Percentiles rank a stretch among this genome's conserved stretches.
These are phyloP conservation scores for Cucumis melo DNA, from an alignment of 306 rosid species.

Conservation along the genomic window DNA sequence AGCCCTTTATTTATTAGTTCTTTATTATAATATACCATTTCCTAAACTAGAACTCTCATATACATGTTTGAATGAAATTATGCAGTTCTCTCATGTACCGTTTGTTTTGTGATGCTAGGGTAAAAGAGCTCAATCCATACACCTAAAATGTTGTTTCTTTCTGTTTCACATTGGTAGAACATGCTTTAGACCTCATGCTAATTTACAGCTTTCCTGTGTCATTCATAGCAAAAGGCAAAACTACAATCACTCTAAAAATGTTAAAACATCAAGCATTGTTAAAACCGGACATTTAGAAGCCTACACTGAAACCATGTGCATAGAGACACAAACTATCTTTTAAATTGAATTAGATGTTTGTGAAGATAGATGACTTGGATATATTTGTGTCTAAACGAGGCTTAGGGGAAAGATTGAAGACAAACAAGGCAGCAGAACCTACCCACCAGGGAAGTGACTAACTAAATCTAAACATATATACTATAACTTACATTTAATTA, in stretches of 20 bases:
- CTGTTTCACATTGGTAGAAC: neutral
- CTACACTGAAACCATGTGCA: neutral
- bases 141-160: neutral
- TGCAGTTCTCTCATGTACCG: neutral
- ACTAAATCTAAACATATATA: neutral
- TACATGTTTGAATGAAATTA: neutral
- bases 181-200: neutral
- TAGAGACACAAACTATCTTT: neutral
- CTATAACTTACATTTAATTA: neutral
- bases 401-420: neutral
- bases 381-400: neutral
- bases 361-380: neutral
- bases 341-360: neutral
- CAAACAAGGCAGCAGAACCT: neutral
- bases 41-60: neutral
- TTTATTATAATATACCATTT: neutral
- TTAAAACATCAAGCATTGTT: no score
- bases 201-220: no score
- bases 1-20: neutral
- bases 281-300: no score
- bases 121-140: neutral
- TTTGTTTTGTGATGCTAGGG: neutral
- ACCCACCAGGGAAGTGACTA: neutral
- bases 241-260: no score
- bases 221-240: no score